Evolutionary conservation across 352 stramenopile species (phyloP).

Genomic region (Thraustotheca clavata): DNA sequence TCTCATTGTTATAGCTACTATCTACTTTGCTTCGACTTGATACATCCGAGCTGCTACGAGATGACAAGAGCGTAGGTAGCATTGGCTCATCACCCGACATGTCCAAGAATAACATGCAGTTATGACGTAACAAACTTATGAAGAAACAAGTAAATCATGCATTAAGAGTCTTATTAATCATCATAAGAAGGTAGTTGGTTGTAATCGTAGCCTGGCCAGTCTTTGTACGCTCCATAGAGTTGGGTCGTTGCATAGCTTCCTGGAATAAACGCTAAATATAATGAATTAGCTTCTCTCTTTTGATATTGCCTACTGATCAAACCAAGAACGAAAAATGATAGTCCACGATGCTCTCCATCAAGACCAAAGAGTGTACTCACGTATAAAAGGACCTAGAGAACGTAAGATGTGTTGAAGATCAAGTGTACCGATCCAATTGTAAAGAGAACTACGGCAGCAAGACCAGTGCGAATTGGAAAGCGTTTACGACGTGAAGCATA

Average conservation of each 20-base stretch:
- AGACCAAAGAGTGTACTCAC: slow-evolving; percentile 66
- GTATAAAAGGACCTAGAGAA: slow-evolving; percentile 43
- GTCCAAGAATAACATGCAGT: slow-evolving; percentile 7
- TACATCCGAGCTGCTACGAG: not conserved
- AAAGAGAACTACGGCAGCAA: slow-evolving; percentile 65
- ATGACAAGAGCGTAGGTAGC: slow-evolving; percentile 7
- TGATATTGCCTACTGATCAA: slow-evolving; percentile 47
- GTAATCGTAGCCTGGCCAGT: slow-evolving; percentile 80
- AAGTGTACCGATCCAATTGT: slow-evolving; percentile 42
- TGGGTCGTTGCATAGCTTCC: slow-evolving; percentile 70
- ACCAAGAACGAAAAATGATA: slow-evolving; percentile 71
- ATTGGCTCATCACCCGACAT: not conserved
- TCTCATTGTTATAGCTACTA: not conserved
- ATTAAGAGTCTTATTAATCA: slow-evolving; percentile 31
- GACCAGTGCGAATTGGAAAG: slow-evolving; percentile 66
- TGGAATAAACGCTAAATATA: slow-evolving; percentile 62
- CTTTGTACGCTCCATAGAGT: slow-evolving; percentile 73
- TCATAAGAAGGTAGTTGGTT: slow-evolving; percentile 79
- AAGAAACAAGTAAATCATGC: not conserved
- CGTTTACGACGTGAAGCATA: slow-evolving; percentile 4
- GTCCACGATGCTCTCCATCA: slow-evolving; percentile 56
- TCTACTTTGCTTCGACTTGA: not conserved
- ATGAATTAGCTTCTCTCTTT: no score
- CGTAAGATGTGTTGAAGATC: not conserved
- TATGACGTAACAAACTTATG: not conserved